Evolutionary conservation across 106 monocot genomes (phyloP), one percentile per base, ranked within the genome.

Genomic region (Dioscorea alata): DNA sequence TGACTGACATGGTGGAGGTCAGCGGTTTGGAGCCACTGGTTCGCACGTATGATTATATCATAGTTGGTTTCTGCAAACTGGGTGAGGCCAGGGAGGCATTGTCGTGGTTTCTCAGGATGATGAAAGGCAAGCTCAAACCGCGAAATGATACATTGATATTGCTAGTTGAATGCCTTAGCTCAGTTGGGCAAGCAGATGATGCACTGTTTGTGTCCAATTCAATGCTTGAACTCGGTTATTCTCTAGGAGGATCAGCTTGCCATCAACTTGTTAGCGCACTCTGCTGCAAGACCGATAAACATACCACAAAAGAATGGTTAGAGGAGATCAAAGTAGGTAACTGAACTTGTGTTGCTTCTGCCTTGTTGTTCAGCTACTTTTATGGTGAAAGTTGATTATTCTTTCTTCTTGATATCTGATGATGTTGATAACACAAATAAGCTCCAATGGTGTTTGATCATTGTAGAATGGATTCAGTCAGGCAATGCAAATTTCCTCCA

Each of bases 61-160:
- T 90, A 22, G 22, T 12, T 4, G 83, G 73, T 12, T 86, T 86
- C 12, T 90, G 85, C 69, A 69, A 75, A 42, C 28, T 16, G 13
- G 78, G 77, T 5, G 75, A 67, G 48, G 25, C 63, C 20, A 83
- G 73, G 69, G 75, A 80, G 18, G 86, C 75, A 15, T 60, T 89
- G 82, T 50, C 70, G 0, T 89, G 79, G 82, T 33, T 85, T 69
- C 69, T 56, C 13, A 69, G 68, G 61, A 83, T 89, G 82, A 48
- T 82, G 76, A 28, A 73, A 21, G 72, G 67, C 23, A 83, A 83
- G 35, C 68, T 76, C n/a, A 85, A 68, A 59, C 89, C 85, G 5
- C 15, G 31, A 31, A 8, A 7, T 0, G 69, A 70, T 25, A 89
- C 85, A 4, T 51, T 74, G 60, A 67, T 69, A 32, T 59, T 14